Evolutionary conservation across 805 yeast species (phyloP).

Genomic region (Zygotorulaspora sp.): DNA sequence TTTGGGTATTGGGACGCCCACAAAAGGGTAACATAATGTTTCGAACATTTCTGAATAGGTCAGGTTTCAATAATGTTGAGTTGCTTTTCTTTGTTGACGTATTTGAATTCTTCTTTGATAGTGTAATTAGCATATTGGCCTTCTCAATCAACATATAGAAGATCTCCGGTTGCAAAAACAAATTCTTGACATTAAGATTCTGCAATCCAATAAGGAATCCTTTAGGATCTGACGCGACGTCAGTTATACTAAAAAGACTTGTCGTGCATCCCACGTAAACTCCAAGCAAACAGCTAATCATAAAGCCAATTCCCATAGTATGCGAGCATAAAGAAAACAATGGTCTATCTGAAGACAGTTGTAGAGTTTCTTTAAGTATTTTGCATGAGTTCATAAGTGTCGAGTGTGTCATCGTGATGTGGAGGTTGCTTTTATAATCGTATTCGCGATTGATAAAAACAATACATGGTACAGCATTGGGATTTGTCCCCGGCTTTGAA

Average conservation of each 20-base stretch:
- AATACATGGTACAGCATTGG: constrained; percentile 35
- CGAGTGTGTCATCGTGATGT: constrained; percentile 46
- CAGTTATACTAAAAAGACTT: constrained; percentile 69
- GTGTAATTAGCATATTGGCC: constrained; percentile 45
- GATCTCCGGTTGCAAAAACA: constrained; percentile 80
- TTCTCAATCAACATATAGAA: constrained; percentile 66
- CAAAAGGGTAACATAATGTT: constrained; percentile 81
- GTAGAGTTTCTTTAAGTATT: constrained; percentile 87
- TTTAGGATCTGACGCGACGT: constrained; percentile 69
- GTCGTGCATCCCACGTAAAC: constrained; percentile 85
- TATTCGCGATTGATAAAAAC: constrained; percentile 31
- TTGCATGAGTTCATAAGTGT: constrained; percentile 76
- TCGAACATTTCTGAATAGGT: constrained; percentile 52
- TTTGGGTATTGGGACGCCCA: constrained; percentile 62
- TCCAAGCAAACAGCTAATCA: constrained; percentile 81
- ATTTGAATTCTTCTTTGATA: constrained; percentile 7
- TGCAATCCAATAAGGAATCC: constrained; percentile 66
- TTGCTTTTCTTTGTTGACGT: constrained; percentile 10
- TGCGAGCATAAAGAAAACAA: constrained; percentile 85
- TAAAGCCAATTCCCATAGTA: constrained; percentile 78
- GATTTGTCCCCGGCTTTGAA: constrained; percentile 18
- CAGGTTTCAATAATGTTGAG: constrained; percentile 20
- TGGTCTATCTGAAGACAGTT: constrained; percentile 64
- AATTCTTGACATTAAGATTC: constrained; percentile 76
- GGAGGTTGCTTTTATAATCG: constrained; percentile 26